Base-by-base conservation (phyloP, 331 rosid genomes). In the Malus hybrid region DNA sequence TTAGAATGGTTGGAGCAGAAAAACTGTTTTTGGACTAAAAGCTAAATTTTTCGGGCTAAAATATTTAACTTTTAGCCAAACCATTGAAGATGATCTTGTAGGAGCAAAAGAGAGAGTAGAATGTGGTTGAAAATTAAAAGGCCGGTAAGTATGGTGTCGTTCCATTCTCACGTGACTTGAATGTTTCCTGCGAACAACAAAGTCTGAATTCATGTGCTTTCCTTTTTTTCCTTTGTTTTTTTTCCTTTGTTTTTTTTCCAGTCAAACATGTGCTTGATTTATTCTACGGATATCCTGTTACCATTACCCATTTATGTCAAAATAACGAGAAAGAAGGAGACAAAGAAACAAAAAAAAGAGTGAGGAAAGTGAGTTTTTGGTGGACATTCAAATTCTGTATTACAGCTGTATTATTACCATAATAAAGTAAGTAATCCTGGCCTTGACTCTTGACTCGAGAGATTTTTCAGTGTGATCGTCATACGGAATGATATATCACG, bases 401-500 rank as follows among this genome's bases (percentile, higher is more conserved):
- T 14, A 48, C 55, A 5, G 6, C 7, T 48, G 55, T 14, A 5
- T 0, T 48, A 1, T 8, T 36, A 9, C 16, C 19, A 48, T 48
- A 14, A 15, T 48, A 14, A 48, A 48, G 55, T 39, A 48, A 14
- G 3, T 8, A 8, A 36, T 8, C 44, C 11, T 36, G 44, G 3
- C 11, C 3, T 3, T 36, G 44, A 36, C 44, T 36, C 44, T 2
- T 36, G 44, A 24, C 24, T 24, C 24, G 24, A 10, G 1, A 42
- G 1, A 42, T 3, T 10, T 42, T 42, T 42, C 1, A 9, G 0
- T 39, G 4, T 39, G 1, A 39, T 0, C 4, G 12, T 10, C 0
- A 39, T 4, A 14, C 0, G 0, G 1, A 0, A 1, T 12, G 0
- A 0, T 12, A 4, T 0, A 46, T 0, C 0, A 12, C 0, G 2